Base-by-base conservation (phyloP, 179 eudicot species). In the Patellifolia procumbens region DNA sequence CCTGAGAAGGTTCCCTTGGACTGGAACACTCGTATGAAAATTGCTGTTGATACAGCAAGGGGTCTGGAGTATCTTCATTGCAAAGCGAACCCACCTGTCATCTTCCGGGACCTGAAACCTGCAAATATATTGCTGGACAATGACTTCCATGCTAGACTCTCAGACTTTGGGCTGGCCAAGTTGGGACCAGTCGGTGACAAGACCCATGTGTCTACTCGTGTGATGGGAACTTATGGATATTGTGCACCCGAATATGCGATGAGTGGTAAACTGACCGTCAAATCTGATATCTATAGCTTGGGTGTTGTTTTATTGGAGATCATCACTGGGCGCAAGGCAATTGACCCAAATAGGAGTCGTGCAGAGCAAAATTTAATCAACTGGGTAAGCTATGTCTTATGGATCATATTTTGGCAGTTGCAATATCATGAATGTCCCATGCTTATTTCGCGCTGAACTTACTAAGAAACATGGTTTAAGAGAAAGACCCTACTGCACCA, bases 191-290 rank as follows among this genome's bases (percentile, higher is more conserved):
- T 86, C 24, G 91, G 91, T 42, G 91, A 86, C 79, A 86, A 77
- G 52, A 86, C 91, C 73, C 91, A 88, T 79, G 89, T 86, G 46
- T 88, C 91, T 10, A 88, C 89, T 26, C 75, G 89, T 12, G 89
- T 88, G 53, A 86, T 88, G 91, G 98, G 98, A 69, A 93, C 98
- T 49, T 89, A 89, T 68, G 97, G 98, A 17, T 93, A 93, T 68
- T 91, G 97, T 84, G 98, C 98, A 52, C 98, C 96, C 2, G 98
- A 91, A 63, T 93, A 91, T 82, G 98, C 97, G 74, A 85, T 89
- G 92, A 87, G 92, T 19, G 96, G 96, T 24, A 90, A 89, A 69
- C 85, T 91, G 72, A 91, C 90, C 0, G 78, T 87, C 34, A 91
- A 87, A 73, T 89, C 91, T n/a, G 94, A 90, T 69, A 80, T 90